A percentile compares a stretch with the other conserved stretches of the same genome.
phyloP scores from a whole-genome alignment of 331 rosid species.

The Quercus lobata region DNA sequence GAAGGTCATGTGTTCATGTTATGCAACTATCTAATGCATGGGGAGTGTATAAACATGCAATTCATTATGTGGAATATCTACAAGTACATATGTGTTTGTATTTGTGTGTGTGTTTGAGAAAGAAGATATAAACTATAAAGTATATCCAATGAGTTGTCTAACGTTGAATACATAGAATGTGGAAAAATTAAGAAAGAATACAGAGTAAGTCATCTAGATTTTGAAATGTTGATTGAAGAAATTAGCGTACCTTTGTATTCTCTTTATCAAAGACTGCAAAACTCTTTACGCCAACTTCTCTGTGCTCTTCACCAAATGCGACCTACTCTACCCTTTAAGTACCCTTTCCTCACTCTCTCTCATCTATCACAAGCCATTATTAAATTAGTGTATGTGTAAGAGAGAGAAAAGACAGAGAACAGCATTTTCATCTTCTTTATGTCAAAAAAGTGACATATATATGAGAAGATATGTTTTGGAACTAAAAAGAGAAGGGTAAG shows the following conservation, averaged over 20 bases:
- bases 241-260: slow-evolving; percentile 15
- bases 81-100: not conserved
- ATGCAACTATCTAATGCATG: no score
- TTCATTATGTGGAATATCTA: no score
- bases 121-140: no score
- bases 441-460: no score
- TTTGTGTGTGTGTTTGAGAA: not conserved
- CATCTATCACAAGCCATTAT: not conserved
- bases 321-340: slow-evolving; percentile 33
- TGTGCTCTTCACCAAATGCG: not conserved
- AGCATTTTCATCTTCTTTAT: not conserved
- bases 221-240: not conserved
- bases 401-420: not conserved
- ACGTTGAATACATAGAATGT: not conserved
- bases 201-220: not conserved
- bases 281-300: not conserved
- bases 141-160: no score
- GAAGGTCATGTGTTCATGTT: no score
- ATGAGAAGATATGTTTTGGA: no score
- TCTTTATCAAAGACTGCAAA: not conserved
- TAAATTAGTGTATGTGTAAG: not conserved
- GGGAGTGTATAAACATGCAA: no score
- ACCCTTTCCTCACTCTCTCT: slow-evolving; percentile 22
- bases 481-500: no score
- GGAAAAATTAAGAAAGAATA: not conserved